Percentiles rank a stretch among this genome's conserved stretches.
Evolutionary conservation across 2,329 filamentous ascomycete species (phyloP).

Genomic region (Trichoderma pleuroti): DNA sequence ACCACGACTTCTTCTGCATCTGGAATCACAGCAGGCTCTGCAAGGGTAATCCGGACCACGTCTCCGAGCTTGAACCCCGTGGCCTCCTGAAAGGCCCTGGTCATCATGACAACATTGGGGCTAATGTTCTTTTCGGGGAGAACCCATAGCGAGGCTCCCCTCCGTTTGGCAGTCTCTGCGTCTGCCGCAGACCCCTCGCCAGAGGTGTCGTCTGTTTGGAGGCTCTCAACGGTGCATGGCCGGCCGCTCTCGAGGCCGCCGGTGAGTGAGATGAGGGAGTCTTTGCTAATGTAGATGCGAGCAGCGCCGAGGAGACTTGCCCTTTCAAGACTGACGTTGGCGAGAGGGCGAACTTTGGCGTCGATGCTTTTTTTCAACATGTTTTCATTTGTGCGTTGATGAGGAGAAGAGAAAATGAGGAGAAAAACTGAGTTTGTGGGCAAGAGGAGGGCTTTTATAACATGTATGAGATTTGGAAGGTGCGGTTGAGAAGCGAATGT

Average conservation of each 20-base stretch:
- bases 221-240: conserved; percentile 40
- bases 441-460: not conserved
- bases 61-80: conserved; percentile 72
- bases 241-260: conserved; percentile 42
- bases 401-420: not conserved
- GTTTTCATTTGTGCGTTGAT: not conserved
- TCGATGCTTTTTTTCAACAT: conserved; percentile 38
- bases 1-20: conserved; percentile 58
- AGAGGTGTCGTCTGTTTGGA: conserved; percentile 24
- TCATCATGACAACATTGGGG: conserved; percentile 67
- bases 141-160: conserved; percentile 50
- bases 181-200: conserved; percentile 12
- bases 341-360: conserved; percentile 41
- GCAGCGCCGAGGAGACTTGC: conserved; percentile 42
- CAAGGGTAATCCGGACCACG: conserved; percentile 57
- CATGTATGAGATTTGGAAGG: conserved; percentile 1
- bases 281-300: conserved; percentile 47
- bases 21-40: conserved; percentile 42
- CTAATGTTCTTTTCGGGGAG: conserved; percentile 59
- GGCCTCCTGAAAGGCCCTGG: conserved; percentile 67
- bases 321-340: conserved; percentile 42
- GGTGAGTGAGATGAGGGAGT: conserved; percentile 44
- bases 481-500: not conserved
- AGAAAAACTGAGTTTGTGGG: not conserved
- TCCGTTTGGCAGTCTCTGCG: conserved; percentile 22